Conservation (phyloP, 2,329 filamentous ascomycete species). For the Ophiobolus disseminans region DNA sequence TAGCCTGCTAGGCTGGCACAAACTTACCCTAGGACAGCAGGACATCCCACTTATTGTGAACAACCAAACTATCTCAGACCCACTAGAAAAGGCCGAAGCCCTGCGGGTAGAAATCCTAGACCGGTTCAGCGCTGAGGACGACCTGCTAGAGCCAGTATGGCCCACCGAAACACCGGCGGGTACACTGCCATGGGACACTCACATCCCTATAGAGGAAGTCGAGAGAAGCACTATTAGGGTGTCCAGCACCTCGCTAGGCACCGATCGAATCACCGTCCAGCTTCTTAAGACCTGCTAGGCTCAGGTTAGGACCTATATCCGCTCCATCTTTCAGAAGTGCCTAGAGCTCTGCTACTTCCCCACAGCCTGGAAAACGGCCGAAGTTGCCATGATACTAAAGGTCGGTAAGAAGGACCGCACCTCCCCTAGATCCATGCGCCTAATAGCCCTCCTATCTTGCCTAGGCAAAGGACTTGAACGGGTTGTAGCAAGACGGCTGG, state of each 20-base stretch:
- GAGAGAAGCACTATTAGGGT: background rate
- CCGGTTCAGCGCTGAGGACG: conserved; percentile 1
- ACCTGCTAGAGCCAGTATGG: background rate
- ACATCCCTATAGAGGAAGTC: conserved; percentile 3
- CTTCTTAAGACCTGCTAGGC: background rate
- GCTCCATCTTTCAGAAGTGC: conserved; percentile 5
- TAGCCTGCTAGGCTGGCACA: conserved; percentile 8
- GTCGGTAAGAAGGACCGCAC: conserved; percentile 7
- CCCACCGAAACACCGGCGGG: background rate
- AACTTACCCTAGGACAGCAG: conserved; percentile 1
- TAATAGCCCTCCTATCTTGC: conserved; percentile 12
- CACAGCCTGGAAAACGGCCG: conserved; percentile 1
- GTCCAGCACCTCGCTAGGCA: background rate
- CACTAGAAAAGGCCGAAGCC: no score
- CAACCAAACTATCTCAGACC: background rate
- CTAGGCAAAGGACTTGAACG: conserved; percentile 13
- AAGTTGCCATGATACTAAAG: conserved; percentile 15
- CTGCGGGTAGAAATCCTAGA: no score
- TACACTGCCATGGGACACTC: background rate
- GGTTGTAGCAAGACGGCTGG: conserved; percentile 10
- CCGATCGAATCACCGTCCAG: background rate
- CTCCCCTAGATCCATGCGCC: conserved; percentile 3
- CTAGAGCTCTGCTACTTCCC: conserved; percentile 7
- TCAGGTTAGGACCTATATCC: background rate
- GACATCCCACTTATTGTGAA: conserved; percentile 5